These are phyloP conservation scores for Massariosphaeria phaeospora DNA, from an alignment of 495 filamentous ascomycete genomes.

Conservation along the genomic window DNA sequence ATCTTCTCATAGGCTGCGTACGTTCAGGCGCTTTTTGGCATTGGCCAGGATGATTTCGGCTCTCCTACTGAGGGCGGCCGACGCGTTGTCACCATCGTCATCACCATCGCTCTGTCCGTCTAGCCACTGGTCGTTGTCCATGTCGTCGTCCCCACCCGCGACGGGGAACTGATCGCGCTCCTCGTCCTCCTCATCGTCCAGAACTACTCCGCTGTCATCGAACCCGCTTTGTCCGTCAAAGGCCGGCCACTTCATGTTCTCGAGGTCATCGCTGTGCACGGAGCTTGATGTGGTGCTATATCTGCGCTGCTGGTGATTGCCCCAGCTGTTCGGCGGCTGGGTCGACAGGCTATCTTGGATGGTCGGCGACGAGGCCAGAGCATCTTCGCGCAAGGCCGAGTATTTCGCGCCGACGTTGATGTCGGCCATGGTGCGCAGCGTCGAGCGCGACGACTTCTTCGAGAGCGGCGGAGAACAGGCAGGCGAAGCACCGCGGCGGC, in stretches of 20 bases:
- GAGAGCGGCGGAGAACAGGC: conserved; percentile 20
- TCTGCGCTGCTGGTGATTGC: conserved; percentile 10
- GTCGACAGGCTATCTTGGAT: conserved; percentile 9
- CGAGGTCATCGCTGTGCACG: conserved; percentile 36
- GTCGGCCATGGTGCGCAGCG: conserved; percentile 24
- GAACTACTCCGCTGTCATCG: conserved; percentile 30
- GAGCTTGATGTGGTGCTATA: conserved; percentile 32
- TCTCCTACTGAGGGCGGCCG: conserved; percentile 68
- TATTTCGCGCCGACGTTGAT: conserved; percentile 3
- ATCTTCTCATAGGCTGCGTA: conserved; percentile 45
- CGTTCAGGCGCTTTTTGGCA: conserved; percentile 80
- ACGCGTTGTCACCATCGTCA: conserved; percentile 55
- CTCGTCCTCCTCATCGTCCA: conserved; percentile 29
- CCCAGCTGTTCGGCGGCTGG: conserved; percentile 5
- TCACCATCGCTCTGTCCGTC: conserved; percentile 25
- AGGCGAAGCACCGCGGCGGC: conserved; percentile 14
- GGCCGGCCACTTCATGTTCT: conserved; percentile 33
- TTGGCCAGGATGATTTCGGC: conserved; percentile 87
- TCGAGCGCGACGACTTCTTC: conserved; percentile 20
- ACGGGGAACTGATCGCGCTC: conserved; percentile 21
- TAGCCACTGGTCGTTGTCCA: conserved; percentile 33
- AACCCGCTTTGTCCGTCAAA: conserved; percentile 24
- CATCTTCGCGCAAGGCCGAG: conserved; percentile 8
- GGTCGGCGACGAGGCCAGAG: conserved; percentile 31
- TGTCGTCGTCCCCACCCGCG: conserved; percentile 25